Percentiles rank a stretch among this genome's conserved stretches.
Evolutionary conservation across 371 early-diverging fungal genomes (phyloP).

Genomic region (Blakeslea trispora): DNA sequence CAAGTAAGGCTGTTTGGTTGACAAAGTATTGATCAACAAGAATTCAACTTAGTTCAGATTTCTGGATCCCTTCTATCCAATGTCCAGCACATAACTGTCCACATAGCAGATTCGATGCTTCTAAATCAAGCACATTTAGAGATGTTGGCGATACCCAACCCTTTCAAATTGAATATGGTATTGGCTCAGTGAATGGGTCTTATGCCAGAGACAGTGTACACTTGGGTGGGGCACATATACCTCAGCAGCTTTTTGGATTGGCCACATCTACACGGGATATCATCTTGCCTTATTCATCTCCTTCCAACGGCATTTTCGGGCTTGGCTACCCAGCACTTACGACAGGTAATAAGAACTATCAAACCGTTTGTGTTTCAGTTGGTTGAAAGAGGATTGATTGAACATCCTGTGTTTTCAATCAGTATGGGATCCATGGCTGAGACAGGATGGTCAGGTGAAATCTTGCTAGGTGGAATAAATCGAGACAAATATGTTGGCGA

Average conservation of each 20-base stretch:
- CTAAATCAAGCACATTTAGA: constrained; percentile 21
- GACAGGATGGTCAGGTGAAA: constrained; percentile 35
- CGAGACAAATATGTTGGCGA: constrained; percentile 49
- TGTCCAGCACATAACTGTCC: constrained; percentile 24
- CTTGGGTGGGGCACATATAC: constrained; percentile 26
- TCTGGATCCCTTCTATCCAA: constrained; percentile 25
- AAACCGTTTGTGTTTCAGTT: constrained; percentile 27
- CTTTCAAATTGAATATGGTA: constrained; percentile 25
- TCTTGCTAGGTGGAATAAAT: constrained; percentile 60
- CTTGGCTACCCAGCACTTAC: constrained; percentile 30
- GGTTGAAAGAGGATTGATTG: constrained; percentile 14
- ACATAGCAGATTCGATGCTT: constrained; percentile 15
- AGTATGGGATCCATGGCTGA: constrained; percentile 8
- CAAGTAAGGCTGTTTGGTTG: too few species aligned
- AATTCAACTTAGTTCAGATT: constrained; percentile 17
- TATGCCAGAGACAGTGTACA: constrained; percentile 28
- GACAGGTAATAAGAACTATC: constrained; percentile 3
- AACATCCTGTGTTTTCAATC: constrained; percentile 26
- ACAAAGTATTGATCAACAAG: neutral
- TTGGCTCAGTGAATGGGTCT: constrained; percentile 25
- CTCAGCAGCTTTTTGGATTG: constrained; percentile 36
- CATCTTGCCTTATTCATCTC: constrained; percentile 15
- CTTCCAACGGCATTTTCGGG: constrained; percentile 37
- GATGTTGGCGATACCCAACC: neutral
- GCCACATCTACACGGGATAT: constrained; percentile 23